phyloP scores from a whole-genome alignment of 257 asterid genomes.

The Salvia miltiorrhiza region DNA sequence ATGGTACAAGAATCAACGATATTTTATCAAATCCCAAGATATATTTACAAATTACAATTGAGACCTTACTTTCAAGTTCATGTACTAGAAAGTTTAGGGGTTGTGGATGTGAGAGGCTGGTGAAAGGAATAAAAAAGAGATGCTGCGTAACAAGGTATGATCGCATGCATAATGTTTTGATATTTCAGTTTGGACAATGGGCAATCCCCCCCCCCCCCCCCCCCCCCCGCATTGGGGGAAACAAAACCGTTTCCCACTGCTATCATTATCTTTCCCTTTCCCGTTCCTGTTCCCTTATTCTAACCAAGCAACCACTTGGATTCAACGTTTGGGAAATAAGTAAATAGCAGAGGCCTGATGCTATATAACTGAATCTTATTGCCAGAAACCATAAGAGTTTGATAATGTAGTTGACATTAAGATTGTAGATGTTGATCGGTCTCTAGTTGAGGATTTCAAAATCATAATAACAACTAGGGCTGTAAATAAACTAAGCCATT shows the following conservation, averaged over 20 bases:
- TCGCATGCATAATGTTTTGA: neutral
- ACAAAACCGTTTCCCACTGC: neutral
- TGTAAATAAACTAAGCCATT: no score
- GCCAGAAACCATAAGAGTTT: slow-evolving; percentile 4
- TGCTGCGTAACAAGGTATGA: neutral
- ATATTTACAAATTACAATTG: neutral
- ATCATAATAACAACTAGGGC: no score
- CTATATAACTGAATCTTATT: neutral
- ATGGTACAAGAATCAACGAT: neutral
- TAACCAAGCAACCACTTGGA: neutral
- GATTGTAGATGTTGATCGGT: neutral
- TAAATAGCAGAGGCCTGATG: neutral
- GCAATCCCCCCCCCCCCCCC: neutral
- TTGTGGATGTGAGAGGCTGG: neutral
- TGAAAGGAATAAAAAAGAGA: neutral
- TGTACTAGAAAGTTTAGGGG: neutral
- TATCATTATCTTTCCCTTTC: slow-evolving; percentile 1
- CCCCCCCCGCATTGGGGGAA: slow-evolving; percentile 6
- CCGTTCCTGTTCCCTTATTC: neutral
- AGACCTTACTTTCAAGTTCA: neutral
- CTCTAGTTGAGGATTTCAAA: neutral
- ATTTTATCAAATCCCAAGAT: neutral
- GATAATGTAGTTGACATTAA: slow-evolving; percentile 8
- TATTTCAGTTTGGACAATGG: neutral
- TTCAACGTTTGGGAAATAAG: neutral